phyloP scores from a whole-genome alignment of 768 basidiomycete species.

The Tylopilus sp. region DNA sequence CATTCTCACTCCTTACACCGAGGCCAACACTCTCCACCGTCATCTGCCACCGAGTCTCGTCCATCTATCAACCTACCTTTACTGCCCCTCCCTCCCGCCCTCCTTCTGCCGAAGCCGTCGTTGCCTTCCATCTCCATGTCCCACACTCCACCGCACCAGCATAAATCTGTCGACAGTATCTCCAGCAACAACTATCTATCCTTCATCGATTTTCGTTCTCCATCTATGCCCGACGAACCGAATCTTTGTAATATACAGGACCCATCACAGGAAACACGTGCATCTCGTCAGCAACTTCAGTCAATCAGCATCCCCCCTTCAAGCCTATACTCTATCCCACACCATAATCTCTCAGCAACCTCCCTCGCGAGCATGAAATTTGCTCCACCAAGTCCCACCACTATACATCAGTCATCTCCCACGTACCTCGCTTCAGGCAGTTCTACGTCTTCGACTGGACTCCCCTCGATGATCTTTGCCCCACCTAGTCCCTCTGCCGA shows the following conservation, averaged over 20 bases:
- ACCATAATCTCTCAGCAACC: slow-evolving; percentile 15
- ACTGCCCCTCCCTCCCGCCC: slow-evolving; percentile 36
- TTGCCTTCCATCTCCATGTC: slow-evolving; percentile 20
- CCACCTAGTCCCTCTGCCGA: slow-evolving; percentile 25
- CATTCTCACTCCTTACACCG: slow-evolving; percentile 4
- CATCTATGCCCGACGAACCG: slow-evolving; percentile 18
- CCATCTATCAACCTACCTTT: slow-evolving; percentile 32
- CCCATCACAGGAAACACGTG: not conserved
- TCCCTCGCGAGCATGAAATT: slow-evolving; percentile 33
- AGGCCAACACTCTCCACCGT: not conserved
- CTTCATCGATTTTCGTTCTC: slow-evolving; percentile 46
- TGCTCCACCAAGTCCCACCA: slow-evolving; percentile 29
- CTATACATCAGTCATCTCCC: slow-evolving; percentile 11
- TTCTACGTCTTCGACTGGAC: slow-evolving; percentile 15
- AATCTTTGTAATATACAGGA: slow-evolving; percentile 5
- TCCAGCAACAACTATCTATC: slow-evolving; percentile 39
- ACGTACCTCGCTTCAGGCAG: slow-evolving; percentile 1
- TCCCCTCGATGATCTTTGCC: slow-evolving; percentile 31
- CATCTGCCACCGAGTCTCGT: slow-evolving; percentile 27
- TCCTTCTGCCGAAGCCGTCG: slow-evolving; percentile 28
- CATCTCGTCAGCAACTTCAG: slow-evolving; percentile 16
- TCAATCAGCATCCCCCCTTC: slow-evolving; percentile 20
- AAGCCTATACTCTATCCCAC: slow-evolving; percentile 16
- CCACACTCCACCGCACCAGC: slow-evolving; percentile 12
- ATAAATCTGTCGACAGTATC: slow-evolving; percentile 16